These are phyloP conservation scores for Aspergillus sp. DNA, from an alignment of 2,329 filamentous ascomycete genomes.

Conservation along the genomic window DNA sequence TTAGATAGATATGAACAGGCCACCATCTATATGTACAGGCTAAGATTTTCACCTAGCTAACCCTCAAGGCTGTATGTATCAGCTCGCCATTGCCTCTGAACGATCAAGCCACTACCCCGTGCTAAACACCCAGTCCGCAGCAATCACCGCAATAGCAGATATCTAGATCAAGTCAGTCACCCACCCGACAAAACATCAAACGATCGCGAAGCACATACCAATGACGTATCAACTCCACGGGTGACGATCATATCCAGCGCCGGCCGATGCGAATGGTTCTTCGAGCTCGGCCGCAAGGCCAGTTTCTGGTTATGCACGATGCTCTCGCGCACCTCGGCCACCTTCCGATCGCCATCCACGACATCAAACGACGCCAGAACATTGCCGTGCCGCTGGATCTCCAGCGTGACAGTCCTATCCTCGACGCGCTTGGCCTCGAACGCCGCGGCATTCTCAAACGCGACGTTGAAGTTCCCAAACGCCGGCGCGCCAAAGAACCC, in stretches of 20 bases:
- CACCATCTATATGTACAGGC: neutral
- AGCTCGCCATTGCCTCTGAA: neutral
- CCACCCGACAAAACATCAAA: neutral
- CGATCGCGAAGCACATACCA: conserved; percentile 18
- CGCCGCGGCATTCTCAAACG: conserved; percentile 24
- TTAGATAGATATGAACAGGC: neutral
- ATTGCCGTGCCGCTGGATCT: conserved; percentile 17
- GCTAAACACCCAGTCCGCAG: neutral
- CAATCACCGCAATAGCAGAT: neutral
- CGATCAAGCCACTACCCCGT: neutral
- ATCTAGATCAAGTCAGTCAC: neutral
- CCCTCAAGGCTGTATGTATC: neutral
- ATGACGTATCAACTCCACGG: conserved; percentile 23
- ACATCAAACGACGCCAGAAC: conserved; percentile 18
- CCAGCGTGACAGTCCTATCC: conserved; percentile 18
- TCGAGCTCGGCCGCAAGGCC: conserved; percentile 16
- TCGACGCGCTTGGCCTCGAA: conserved; percentile 13
- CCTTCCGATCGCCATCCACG: conserved; percentile 21
- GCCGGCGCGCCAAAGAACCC: conserved; percentile 7
- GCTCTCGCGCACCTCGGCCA: conserved; percentile 18
- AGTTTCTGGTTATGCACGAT: conserved; percentile 17
- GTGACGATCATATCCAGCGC: conserved; percentile 24
- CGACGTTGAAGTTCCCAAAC: conserved; percentile 17
- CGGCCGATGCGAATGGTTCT: conserved; percentile 19
- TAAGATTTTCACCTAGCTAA: neutral